phyloP scores from a whole-genome alignment of 176 grass and related monocot species.

The Otatea glauca region DNA sequence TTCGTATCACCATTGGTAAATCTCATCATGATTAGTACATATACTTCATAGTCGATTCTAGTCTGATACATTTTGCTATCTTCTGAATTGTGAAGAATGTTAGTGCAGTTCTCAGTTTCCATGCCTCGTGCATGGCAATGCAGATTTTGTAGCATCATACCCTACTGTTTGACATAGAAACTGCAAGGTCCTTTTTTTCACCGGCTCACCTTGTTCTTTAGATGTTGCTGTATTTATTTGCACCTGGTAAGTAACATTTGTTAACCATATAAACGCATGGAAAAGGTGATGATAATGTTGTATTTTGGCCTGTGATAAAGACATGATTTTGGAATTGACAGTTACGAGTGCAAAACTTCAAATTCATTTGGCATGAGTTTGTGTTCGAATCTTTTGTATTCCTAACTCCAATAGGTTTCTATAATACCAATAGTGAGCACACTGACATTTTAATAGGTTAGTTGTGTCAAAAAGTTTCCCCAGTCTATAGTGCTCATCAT shows the following conservation, averaged over 20 bases:
- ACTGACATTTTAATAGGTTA: neutral
- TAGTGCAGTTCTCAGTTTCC: neutral
- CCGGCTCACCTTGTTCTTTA: neutral
- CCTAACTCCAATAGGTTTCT: neutral
- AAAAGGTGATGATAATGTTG: neutral
- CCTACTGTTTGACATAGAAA: neutral
- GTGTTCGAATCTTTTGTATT: neutral
- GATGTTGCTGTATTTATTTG: constrained; percentile 3
- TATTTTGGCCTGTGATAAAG: neutral
- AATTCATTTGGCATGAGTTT: neutral
- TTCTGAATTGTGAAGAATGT: neutral
- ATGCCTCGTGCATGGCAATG: neutral
- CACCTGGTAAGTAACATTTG: neutral
- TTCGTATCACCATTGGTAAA: neutral
- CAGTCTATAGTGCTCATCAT: neutral
- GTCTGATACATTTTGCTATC: neutral
- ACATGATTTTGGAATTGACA: neutral
- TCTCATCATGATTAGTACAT: constrained; percentile 7
- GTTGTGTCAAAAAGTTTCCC: neutral
- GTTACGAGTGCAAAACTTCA: neutral
- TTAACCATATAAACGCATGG: neutral
- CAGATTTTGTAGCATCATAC: neutral
- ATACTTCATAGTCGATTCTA: neutral
- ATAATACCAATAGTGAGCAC: neutral
- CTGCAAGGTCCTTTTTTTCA: constrained; percentile 5